phyloP scores from a whole-genome alignment of 345 rosid genomes.

The Noccaea bulbosa region DNA sequence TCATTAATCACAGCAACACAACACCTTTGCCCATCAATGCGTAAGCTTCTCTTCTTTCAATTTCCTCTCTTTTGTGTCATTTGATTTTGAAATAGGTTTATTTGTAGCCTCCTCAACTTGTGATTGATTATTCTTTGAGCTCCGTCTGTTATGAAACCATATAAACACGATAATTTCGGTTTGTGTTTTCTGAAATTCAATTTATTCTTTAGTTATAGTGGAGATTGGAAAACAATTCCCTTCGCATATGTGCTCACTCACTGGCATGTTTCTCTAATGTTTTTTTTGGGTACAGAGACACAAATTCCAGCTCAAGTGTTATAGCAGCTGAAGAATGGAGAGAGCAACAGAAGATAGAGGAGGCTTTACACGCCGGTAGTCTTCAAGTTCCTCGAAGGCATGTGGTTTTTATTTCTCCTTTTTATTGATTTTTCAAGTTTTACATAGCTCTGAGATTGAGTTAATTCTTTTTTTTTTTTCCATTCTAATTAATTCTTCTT shows the following conservation, averaged over 20 bases:
- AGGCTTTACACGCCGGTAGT: constrained; percentile 68
- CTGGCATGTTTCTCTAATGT: constrained; percentile 13
- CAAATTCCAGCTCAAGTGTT: constrained; percentile 50
- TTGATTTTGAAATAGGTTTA: not conserved
- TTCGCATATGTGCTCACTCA: constrained; percentile 5
- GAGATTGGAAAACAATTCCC: not conserved
- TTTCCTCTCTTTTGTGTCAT: constrained; percentile 2
- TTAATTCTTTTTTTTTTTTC: constrained; percentile 14
- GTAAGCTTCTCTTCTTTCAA: constrained; percentile 45
- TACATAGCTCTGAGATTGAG: constrained; percentile 1
- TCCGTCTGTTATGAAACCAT: not conserved
- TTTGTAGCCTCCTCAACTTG: constrained; percentile 16
- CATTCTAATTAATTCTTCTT: not conserved
- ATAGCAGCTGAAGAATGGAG: constrained; percentile 71
- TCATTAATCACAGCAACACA: constrained; percentile 49
- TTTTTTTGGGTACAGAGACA: constrained; percentile 53
- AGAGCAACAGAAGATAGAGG: constrained; percentile 72
- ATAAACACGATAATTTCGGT: not conserved
- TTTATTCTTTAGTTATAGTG: not conserved
- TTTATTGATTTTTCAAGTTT: not conserved
- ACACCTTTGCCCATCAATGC: constrained; percentile 56
- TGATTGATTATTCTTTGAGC: not conserved
- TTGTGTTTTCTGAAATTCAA: not conserved
- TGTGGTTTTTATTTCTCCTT: constrained; percentile 14
- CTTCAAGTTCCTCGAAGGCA: constrained; percentile 75